Conservation (phyloP, 768 basidiomycete genomes). For the Fomitopsis pulvina region DNA sequence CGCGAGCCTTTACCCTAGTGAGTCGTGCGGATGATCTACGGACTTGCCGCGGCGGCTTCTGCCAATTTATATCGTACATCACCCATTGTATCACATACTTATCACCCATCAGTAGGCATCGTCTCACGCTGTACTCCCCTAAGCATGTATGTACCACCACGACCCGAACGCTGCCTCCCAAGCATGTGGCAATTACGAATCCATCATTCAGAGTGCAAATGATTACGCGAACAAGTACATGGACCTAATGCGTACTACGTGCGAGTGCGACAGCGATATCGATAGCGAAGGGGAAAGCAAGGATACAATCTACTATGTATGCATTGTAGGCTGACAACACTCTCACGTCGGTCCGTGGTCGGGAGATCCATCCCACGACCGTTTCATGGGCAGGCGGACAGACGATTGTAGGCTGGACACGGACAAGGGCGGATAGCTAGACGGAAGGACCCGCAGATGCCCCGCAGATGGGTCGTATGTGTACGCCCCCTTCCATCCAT, state of each 20-base stretch:
- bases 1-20: slow-evolving; percentile 64
- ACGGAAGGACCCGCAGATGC: too few relatives aligned
- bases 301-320: too few relatives aligned
- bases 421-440: too few relatives aligned
- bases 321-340: too few relatives aligned
- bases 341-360: slow-evolving; percentile 1
- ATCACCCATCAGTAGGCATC: neutral
- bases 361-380: slow-evolving; percentile 9
- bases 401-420: neutral
- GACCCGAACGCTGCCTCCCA: neutral
- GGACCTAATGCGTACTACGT: neutral
- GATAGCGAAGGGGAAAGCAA: neutral
- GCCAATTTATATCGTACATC: neutral
- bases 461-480: too few relatives aligned
- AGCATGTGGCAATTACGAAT: neutral
- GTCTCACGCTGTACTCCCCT: neutral
- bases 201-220: neutral
- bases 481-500: neutral
- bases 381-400: slow-evolving; percentile 5
- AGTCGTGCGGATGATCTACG: too few relatives aligned
- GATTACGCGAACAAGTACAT: neutral
- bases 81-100: neutral
- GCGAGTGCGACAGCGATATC: neutral
- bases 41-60: too few relatives aligned
- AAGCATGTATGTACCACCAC: neutral